Evolutionary conservation across 1,284 basidiomycete species (phyloP).

Genomic region (Trametes pubescens): DNA sequence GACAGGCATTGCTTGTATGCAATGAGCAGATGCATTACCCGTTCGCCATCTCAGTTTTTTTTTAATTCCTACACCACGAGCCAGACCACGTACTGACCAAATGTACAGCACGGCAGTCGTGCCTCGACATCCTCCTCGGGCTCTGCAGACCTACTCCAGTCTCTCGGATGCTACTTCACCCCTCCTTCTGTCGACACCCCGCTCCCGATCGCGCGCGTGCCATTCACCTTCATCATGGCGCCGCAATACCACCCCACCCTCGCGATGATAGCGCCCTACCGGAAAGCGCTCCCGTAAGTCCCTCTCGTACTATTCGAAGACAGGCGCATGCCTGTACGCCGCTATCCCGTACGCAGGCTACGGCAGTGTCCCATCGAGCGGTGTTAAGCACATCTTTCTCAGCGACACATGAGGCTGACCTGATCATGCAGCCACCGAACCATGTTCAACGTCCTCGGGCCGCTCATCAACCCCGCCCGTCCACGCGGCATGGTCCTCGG

Average conservation of each 20-base stretch:
- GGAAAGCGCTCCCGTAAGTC: slow-evolving; percentile 80
- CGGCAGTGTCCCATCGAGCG: too few relatives aligned
- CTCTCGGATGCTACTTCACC: slow-evolving; percentile 85
- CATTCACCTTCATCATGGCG: slow-evolving; percentile 94
- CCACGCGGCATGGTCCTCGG: slow-evolving; percentile 92
- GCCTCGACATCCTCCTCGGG: slow-evolving; percentile 96
- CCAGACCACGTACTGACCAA: slow-evolving; percentile 3
- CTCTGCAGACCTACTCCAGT: slow-evolving; percentile 91
- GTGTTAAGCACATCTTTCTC: too few relatives aligned
- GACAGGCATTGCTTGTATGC: too few relatives aligned
- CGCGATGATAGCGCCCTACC: slow-evolving; percentile 85
- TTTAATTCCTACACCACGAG: not conserved
- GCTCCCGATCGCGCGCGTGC: slow-evolving; percentile 63
- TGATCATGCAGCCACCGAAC: slow-evolving; percentile 70
- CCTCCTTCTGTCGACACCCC: slow-evolving; percentile 67
- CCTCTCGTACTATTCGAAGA: not conserved
- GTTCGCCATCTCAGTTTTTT: too few relatives aligned
- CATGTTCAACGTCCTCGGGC: slow-evolving; percentile 96
- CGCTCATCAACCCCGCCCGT: slow-evolving; percentile 91
- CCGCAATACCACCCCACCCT: slow-evolving; percentile 94
- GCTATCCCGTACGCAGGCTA: too few relatives aligned
- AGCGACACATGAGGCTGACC: not conserved
- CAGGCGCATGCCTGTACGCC: too few relatives aligned
- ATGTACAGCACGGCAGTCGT: slow-evolving; percentile 85
- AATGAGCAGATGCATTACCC: too few relatives aligned